Conservation (phyloP, 441 rosid genomes). For the Viola pubescens region DNA sequence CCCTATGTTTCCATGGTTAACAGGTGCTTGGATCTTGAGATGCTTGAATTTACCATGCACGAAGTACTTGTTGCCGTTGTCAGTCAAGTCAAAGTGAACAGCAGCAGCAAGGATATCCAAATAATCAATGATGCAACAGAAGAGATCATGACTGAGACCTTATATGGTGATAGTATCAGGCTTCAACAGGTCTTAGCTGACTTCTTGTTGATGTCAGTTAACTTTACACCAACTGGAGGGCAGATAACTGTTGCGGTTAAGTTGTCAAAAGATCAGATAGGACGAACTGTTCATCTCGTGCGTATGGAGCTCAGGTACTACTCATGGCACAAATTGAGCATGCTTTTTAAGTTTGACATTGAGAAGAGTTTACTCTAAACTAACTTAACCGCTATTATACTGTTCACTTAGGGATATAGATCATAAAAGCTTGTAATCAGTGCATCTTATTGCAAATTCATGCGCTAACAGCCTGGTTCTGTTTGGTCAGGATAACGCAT, state of each 20-base stretch:
- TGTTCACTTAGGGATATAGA: not conserved
- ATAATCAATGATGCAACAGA: slow-evolving; percentile 50
- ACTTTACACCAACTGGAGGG: slow-evolving; percentile 51
- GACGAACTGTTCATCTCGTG: slow-evolving; percentile 73
- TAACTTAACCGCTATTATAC: too few relatives aligned
- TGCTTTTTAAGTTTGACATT: not conserved
- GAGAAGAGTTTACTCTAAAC: not conserved
- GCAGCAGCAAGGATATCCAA: slow-evolving; percentile 49
- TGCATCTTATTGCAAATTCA: not conserved
- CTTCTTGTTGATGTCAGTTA: slow-evolving; percentile 51
- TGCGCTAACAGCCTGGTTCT: not conserved
- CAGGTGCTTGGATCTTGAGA: slow-evolving; percentile 77
- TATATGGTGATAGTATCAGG: slow-evolving; percentile 72
- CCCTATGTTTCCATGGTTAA: slow-evolving; percentile 3
- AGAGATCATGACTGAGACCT: slow-evolving; percentile 47
- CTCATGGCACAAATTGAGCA: not conserved
- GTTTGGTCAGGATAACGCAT: slow-evolving; percentile 56
- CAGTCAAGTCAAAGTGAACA: slow-evolving; percentile 67
- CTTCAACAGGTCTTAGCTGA: slow-evolving; percentile 82
- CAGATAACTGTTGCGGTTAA: slow-evolving; percentile 47
- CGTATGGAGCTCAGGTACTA: slow-evolving; percentile 68
- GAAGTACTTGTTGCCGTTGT: slow-evolving; percentile 53
- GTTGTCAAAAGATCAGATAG: slow-evolving; percentile 61
- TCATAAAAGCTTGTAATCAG: not conserved
- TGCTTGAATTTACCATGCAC: slow-evolving; percentile 63